Conservation (phyloP, 208 protist genomes). For the Leishmania aethiopica region DNA sequence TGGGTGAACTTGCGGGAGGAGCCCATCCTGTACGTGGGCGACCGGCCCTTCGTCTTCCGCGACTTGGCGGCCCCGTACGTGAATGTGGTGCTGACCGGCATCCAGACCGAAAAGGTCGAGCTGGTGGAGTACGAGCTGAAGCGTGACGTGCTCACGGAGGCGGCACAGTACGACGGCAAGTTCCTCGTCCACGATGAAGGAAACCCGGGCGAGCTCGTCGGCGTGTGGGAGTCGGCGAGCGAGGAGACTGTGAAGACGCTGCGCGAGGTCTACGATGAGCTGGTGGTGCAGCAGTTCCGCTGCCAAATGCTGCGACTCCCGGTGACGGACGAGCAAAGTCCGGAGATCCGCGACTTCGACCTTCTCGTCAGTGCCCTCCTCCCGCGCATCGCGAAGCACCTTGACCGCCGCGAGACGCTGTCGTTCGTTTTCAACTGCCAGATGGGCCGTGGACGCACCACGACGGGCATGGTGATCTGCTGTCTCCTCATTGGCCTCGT, state of each 20-base stretch:
- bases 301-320: slow-evolving; percentile 73
- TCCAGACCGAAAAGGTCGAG: slow-evolving; percentile 85
- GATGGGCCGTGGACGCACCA: slow-evolving; percentile 90
- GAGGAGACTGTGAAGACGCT: slow-evolving; percentile 80
- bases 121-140: slow-evolving; percentile 75
- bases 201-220: slow-evolving; percentile 86
- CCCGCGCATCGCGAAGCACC: slow-evolving; percentile 71
- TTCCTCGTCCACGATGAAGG: slow-evolving; percentile 91
- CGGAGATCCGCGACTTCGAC: slow-evolving; percentile 79
- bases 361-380: slow-evolving; percentile 64
- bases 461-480: slow-evolving; percentile 91
- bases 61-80: slow-evolving; percentile 88
- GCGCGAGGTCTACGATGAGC: slow-evolving; percentile 80
- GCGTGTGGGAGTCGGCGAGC: slow-evolving; percentile 70
- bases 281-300: slow-evolving; percentile 55
- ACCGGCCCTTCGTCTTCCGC: slow-evolving; percentile 86
- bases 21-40: slow-evolving; percentile 88
- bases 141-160: slow-evolving; percentile 80
- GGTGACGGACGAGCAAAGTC: slow-evolving; percentile 91
- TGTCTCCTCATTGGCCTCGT: slow-evolving; percentile 84
- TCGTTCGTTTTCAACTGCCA: slow-evolving; percentile 93
- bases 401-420: slow-evolving; percentile 72
- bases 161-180: slow-evolving; percentile 68
- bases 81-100: slow-evolving; percentile 90
- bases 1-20: slow-evolving; percentile 91